Evolutionary conservation across 1,139 yeast genomes (phyloP), one percentile per base, ranked within the genome.

Genomic region (Meyerozyma sp.): DNA sequence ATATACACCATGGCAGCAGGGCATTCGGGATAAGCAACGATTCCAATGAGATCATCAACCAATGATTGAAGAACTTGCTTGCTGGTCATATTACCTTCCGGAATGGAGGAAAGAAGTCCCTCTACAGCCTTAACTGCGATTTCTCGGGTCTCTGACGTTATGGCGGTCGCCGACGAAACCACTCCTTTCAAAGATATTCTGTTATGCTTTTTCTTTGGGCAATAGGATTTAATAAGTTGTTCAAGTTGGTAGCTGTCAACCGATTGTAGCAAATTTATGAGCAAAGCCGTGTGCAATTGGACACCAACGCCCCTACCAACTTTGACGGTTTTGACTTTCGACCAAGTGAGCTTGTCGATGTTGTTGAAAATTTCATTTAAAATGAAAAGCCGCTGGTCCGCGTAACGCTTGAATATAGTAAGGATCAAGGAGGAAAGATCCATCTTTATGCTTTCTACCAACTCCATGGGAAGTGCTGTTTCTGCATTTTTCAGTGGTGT

Each of bases 11-110:
- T 86, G 0, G 82, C 68, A 0, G 78, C 77, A 0, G 87, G 70
- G 79, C 84, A 85, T 45, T 80, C 83, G 0, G 89, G 86, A 13
- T 59, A 61, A 3, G 65, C 57, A 3, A 84, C 53, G 43, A 84
- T 61, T 0, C 55, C 51, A 6, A 79, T 48, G 28, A 86, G 61
- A 53, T 87, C 95, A 36, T 75, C 77, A 2, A 82, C 52, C 27
- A 83, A 65, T 10, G 71, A 52, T 34, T 82, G 85, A 36, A 84
- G 56, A 0, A 71, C 53, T 26, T 60, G 64, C 38, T 72, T 75
- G 23, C 59, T 62, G 5, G 51, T 46, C 9, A 40, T 32, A 4
- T 25, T 18, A 1, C 50, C 36, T 16, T 25, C 27, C 18, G 29
- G 23, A 13, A 28, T 28, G 8, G 43, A 36, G 8, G 28, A 34